Evolutionary conservation across 306 rosid genomes (phyloP).

Genomic region (Citrullus mucosospermus): DNA sequence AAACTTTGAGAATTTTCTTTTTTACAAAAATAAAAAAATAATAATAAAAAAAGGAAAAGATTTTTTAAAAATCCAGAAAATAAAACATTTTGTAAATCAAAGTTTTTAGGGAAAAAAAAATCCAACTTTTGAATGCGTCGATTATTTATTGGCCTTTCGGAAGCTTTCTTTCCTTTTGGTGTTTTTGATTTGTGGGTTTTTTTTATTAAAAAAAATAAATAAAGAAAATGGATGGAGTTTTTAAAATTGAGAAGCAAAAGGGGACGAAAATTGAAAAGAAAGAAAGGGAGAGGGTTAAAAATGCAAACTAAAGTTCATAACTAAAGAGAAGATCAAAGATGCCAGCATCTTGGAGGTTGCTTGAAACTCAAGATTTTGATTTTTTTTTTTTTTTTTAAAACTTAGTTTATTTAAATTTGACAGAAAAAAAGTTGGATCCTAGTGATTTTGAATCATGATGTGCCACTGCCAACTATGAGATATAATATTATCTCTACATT

Average conservation of each 20-base stretch:
- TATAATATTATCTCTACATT: neutral
- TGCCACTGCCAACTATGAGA: neutral
- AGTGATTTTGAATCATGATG: slow-evolving; percentile 17
- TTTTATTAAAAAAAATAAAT: neutral
- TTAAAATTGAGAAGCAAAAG: slow-evolving; percentile 23
- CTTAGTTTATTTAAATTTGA: neutral
- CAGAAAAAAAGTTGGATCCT: neutral
- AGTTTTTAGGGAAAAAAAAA: slow-evolving; percentile 2
- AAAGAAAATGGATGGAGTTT: neutral
- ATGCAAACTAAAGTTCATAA: slow-evolving; percentile 14
- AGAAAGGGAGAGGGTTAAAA: slow-evolving; percentile 27
- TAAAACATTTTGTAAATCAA: slow-evolving; percentile 9
- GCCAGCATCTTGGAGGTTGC: slow-evolving; percentile 27
- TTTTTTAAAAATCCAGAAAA: neutral
- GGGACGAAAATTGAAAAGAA: slow-evolving; percentile 24
- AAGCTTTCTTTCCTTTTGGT: slow-evolving; percentile 13
- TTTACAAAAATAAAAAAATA: neutral
- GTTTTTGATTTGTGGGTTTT: neutral
- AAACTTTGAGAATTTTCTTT: neutral
- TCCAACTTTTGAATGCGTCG: slow-evolving; percentile 18
- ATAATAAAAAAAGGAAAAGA: neutral
- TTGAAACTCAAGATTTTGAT: slow-evolving; percentile 49
- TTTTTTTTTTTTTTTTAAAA: neutral
- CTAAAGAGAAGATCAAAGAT: slow-evolving; percentile 23
- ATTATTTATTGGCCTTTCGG: slow-evolving; percentile 29